Evolutionary conservation across 495 filamentous ascomycete genomes (phyloP).

Genomic region (Aspergillus asperescens): DNA sequence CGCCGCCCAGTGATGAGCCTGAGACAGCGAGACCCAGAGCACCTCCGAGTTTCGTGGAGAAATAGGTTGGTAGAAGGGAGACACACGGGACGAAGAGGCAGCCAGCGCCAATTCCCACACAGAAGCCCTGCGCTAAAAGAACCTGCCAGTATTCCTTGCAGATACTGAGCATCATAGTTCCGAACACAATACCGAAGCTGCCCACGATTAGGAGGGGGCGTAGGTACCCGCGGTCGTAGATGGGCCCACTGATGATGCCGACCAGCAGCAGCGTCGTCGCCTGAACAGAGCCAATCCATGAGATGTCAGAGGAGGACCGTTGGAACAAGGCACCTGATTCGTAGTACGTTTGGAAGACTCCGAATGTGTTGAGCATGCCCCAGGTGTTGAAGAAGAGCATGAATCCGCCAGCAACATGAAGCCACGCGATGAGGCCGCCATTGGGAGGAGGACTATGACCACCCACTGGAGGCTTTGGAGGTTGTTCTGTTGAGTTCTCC

Average conservation of each 20-base stretch:
- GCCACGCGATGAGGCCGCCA: slow-evolving; percentile 6
- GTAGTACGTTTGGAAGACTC: slow-evolving; percentile 31
- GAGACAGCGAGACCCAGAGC: slow-evolving; percentile 27
- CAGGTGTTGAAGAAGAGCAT: slow-evolving; percentile 26
- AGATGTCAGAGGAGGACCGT: slow-evolving; percentile 40
- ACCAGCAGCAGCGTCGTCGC: slow-evolving; percentile 51
- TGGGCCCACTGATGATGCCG: slow-evolving; percentile 50
- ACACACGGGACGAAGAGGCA: slow-evolving; percentile 33
- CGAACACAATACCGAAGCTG: slow-evolving; percentile 30
- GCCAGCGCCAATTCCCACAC: slow-evolving; percentile 34
- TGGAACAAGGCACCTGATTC: slow-evolving; percentile 13
- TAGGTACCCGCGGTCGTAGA: slow-evolving; percentile 57
- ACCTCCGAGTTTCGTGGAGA: slow-evolving; percentile 24
- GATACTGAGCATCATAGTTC: slow-evolving; percentile 41
- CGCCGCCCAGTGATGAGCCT: slow-evolving; percentile 32
- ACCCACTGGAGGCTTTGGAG: neutral
- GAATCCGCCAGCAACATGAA: slow-evolving; percentile 6
- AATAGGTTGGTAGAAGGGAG: slow-evolving; percentile 32
- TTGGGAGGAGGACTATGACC: neutral
- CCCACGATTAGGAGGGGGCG: slow-evolving; percentile 35
- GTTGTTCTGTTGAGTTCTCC: neutral
- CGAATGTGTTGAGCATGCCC: slow-evolving; percentile 30
- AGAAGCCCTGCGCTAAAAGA: slow-evolving; percentile 34
- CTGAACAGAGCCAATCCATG: slow-evolving; percentile 49
- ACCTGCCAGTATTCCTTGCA: slow-evolving; percentile 29